A percentile compares a stretch with the other conserved stretches of the same genome.
These are phyloP conservation scores for Quercus ilex DNA, from an alignment of 306 rosid genomes.

Conservation along the genomic window DNA sequence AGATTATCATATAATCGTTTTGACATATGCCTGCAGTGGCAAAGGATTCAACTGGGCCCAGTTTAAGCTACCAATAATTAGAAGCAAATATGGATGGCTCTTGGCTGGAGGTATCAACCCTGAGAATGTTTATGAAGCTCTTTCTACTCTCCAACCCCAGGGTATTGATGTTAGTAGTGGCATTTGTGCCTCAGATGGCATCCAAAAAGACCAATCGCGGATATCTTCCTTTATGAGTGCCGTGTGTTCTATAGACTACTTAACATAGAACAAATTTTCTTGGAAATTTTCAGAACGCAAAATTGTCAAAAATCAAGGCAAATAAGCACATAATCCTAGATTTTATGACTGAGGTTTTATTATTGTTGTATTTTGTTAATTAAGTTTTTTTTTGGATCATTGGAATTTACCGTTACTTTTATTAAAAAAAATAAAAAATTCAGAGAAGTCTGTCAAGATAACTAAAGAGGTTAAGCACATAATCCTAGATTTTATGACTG, in stretches of 20 bases:
- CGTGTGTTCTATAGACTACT: conserved; percentile 41
- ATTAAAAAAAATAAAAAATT: too few species aligned
- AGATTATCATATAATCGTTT: not conserved
- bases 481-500: too few species aligned
- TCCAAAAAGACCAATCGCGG: conserved; percentile 64
- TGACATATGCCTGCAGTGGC: conserved; percentile 51
- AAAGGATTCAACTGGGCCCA: conserved; percentile 68
- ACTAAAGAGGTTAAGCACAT: too few species aligned
- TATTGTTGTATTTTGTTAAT: too few species aligned
- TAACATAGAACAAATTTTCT: not conserved
- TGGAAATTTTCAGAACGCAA: not conserved
- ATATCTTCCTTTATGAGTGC: conserved; percentile 55
- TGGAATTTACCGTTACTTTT: too few species aligned
- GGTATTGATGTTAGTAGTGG: conserved; percentile 96
- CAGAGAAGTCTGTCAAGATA: too few species aligned
- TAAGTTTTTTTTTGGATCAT: too few species aligned
- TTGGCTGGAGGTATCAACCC: conserved; percentile 91
- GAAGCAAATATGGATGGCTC: conserved; percentile 93
- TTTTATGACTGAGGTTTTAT: too few species aligned
- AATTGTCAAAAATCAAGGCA: not conserved
- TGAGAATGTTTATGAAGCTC: conserved; percentile 61
- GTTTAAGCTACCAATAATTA: conserved; percentile 61
- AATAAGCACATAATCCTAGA: too few species aligned
- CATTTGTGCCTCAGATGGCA: conserved; percentile 75
- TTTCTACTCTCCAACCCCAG: conserved; percentile 61